Evolutionary conservation across 2,329 filamentous ascomycete genomes (phyloP).

Genomic region (Trichothecium roseum): DNA sequence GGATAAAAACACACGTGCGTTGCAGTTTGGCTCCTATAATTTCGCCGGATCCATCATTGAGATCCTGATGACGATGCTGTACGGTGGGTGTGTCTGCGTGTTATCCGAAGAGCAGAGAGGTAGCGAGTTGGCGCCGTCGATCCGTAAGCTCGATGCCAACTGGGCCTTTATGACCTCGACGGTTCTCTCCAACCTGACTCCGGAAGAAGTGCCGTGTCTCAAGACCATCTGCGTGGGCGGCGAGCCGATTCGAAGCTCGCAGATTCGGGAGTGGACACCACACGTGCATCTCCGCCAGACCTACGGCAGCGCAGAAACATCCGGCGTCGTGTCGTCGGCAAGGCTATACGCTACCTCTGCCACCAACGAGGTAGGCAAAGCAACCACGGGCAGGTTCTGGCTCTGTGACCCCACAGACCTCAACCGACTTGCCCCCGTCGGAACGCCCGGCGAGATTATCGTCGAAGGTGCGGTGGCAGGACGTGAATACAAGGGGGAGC

Average conservation of each 20-base stretch:
- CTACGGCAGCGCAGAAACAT: constrained; percentile 30
- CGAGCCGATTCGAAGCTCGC: constrained; percentile 4
- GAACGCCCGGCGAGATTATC: constrained; percentile 28
- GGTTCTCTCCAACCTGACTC: constrained; percentile 7
- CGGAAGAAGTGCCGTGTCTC: constrained; percentile 6
- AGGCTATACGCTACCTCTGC: background rate
- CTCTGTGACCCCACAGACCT: constrained; percentile 23
- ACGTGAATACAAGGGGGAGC: constrained; percentile 17
- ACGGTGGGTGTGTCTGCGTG: constrained; percentile 20
- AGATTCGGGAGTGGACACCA: constrained; percentile 5
- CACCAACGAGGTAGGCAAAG: constrained; percentile 6
- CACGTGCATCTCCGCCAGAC: constrained; percentile 19
- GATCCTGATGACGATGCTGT: constrained; percentile 9
- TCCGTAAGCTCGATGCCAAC: constrained; percentile 8
- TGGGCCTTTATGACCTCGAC: constrained; percentile 10
- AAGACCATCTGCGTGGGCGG: constrained; percentile 8
- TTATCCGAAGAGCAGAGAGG: constrained; percentile 27
- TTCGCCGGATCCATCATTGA: constrained; percentile 19
- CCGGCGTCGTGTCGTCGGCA: constrained; percentile 11
- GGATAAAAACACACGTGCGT: constrained; percentile 11
- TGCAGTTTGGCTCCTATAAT: constrained; percentile 20
- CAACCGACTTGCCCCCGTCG: constrained; percentile 12
- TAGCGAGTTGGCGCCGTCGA: constrained; percentile 18
- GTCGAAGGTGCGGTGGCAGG: constrained; percentile 41
- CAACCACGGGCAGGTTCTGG: constrained; percentile 14